Percentiles rank a stretch among this genome's conserved stretches.
Conservation (phyloP, 2,329 filamentous ascomycete genomes). For the Phialophora tarda region DNA sequence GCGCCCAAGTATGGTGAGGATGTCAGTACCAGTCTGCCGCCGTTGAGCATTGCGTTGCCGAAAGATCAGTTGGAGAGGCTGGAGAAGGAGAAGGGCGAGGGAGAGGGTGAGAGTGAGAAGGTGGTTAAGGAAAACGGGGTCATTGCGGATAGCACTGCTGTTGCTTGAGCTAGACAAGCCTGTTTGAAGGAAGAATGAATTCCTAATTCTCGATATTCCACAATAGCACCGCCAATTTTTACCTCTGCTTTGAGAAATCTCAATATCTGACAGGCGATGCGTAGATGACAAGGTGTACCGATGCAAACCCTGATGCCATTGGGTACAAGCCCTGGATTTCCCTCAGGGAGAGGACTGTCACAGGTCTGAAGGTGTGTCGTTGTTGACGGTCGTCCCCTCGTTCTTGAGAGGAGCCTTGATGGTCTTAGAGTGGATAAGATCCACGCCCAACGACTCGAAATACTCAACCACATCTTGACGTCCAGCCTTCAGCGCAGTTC, state of each 20-base stretch:
- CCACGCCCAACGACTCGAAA: background rate
- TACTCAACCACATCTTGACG: background rate
- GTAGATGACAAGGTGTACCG: too few relatives aligned
- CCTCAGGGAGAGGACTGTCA: too few relatives aligned
- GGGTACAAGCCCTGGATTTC: too few relatives aligned
- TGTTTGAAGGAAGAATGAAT: background rate
- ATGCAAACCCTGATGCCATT: too few relatives aligned
- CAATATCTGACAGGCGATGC: too few relatives aligned
- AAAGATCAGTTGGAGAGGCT: constrained; percentile 28
- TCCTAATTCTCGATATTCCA: background rate
- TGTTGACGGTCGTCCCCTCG: background rate
- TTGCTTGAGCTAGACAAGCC: constrained; percentile 2
- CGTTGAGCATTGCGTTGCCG: constrained; percentile 30
- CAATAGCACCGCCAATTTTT: background rate
- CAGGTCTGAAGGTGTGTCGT: background rate
- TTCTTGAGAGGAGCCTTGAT: too few relatives aligned
- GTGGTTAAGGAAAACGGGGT: constrained; percentile 10
- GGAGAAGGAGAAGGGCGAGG: constrained; percentile 14
- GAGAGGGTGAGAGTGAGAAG: background rate
- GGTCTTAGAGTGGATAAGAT: background rate
- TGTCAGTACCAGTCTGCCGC: constrained; percentile 29
- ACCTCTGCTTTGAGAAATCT: too few relatives aligned
- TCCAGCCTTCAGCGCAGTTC: background rate
- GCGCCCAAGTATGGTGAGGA: constrained; percentile 32
- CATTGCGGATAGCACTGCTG: background rate